Evolutionary conservation across 73 alveolate genomes (phyloP), one percentile per base, ranked within the genome.

Genomic region (Urostyla sp.): DNA sequence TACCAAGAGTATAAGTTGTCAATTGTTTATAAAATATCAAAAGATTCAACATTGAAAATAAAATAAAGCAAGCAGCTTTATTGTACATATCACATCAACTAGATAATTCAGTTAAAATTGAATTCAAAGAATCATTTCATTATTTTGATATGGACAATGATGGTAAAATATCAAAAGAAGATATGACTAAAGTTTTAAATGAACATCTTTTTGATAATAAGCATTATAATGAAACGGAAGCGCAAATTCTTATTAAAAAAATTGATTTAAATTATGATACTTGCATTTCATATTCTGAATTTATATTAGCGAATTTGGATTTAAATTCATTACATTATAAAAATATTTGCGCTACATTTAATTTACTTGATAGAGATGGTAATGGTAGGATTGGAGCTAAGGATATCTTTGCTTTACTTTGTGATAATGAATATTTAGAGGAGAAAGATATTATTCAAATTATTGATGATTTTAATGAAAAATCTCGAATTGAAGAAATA

Each of bases 351-450:
- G 49, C 32, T 26, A 80, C 89, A 16, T 77, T 77, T 30, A 72
- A 28, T 37, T 45, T 44, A 58, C 67, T 77, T 21, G 89, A 77
- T 35, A 44, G 58, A 48, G 89, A 48, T 48, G 87, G 87, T 5
- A 75, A 57, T 43, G 87, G 87, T 1, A 37, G 58, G 54, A 73
- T 52, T n/a, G n/a, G n/a, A n/a, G n/a, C n/a, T n/a, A n/a, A n/a
- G n/a, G n/a, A n/a, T n/a, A n/a, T n/a, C n/a, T n/a, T n/a, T n/a
- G n/a, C n/a, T n/a, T n/a, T n/a, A n/a, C n/a, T n/a, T n/a, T n/a
- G n/a, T n/a, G n/a, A n/a, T n/a, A n/a, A n/a, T n/a, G n/a, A n/a
- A n/a, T n/a, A n/a, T n/a, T n/a, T n/a, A n/a, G n/a, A n/a, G n/a
- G n/a, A n/a, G n/a, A n/a, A n/a, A n/a, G n/a, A n/a, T n/a, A n/a